A percentile compares a stretch with the other conserved stretches of the same genome.
Evolutionary conservation across 495 filamentous ascomycete species (phyloP).

Genomic region (Lindgomyces ingoldianus): DNA sequence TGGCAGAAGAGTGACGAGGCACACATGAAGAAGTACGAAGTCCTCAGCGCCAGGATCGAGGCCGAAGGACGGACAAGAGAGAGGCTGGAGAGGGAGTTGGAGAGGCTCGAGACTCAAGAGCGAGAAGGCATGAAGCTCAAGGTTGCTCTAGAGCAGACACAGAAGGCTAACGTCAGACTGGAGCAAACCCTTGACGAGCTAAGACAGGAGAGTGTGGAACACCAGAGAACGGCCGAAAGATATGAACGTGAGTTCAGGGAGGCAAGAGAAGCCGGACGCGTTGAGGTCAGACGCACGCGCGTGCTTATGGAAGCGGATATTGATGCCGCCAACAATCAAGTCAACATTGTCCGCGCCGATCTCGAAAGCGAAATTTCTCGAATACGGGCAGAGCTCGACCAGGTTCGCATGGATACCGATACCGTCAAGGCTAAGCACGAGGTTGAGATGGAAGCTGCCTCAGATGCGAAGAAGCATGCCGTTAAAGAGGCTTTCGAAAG

Average conservation of each 20-base stretch:
- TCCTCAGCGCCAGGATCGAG: constrained; percentile 73
- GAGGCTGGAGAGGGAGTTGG: constrained; percentile 76
- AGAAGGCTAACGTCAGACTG: constrained; percentile 59
- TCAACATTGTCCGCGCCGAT: constrained; percentile 74
- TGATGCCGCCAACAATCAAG: constrained; percentile 76
- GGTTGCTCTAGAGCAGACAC: constrained; percentile 56
- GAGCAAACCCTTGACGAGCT: constrained; percentile 65
- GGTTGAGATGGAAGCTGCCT: constrained; percentile 73
- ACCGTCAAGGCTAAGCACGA: constrained; percentile 71
- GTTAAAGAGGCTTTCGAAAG: constrained; percentile 59
- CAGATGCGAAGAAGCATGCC: constrained; percentile 54
- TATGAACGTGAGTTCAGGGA: constrained; percentile 82
- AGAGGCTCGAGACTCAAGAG: constrained; percentile 72
- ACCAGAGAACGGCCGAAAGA: constrained; percentile 61
- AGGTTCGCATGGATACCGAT: constrained; percentile 70
- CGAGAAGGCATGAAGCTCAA: constrained; percentile 62
- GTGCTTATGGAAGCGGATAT: constrained; percentile 77
- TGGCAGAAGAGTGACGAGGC: constrained; percentile 74
- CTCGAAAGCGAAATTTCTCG: constrained; percentile 71
- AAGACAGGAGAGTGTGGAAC: constrained; percentile 66
- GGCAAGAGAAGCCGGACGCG: constrained; percentile 70
- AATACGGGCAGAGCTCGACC: constrained; percentile 69
- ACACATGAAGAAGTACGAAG: constrained; percentile 71
- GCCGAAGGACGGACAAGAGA: constrained; percentile 76
- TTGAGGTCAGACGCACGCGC: constrained; percentile 76